These are phyloP conservation scores for Tricharina praecox DNA, from an alignment of 495 filamentous ascomycete species.

Conservation along the genomic window DNA sequence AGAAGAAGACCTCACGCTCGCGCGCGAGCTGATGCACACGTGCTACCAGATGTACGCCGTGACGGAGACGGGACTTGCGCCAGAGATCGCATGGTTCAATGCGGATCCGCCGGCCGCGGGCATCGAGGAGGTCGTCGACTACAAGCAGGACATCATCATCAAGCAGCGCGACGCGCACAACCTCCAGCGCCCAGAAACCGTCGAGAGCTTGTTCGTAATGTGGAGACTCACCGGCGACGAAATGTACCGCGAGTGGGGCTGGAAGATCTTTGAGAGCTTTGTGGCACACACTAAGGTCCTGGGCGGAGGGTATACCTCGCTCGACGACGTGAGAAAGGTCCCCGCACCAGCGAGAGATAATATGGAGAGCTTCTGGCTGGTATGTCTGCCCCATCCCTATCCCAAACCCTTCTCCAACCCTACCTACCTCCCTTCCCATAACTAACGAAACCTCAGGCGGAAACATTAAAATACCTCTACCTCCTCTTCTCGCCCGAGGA, in stretches of 20 bases:
- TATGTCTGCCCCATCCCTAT: slow-evolving; percentile 32
- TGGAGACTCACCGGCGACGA: slow-evolving; percentile 90
- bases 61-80: slow-evolving; percentile 73
- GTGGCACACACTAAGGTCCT: slow-evolving; percentile 60
- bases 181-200: slow-evolving; percentile 86
- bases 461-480: slow-evolving; percentile 97
- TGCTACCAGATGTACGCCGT: slow-evolving; percentile 93
- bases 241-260: slow-evolving; percentile 89
- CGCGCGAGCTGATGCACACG: slow-evolving; percentile 80
- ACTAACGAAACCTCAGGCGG: slow-evolving; percentile 39
- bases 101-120: slow-evolving; percentile 39
- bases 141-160: slow-evolving; percentile 62
- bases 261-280: slow-evolving; percentile 94
- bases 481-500: slow-evolving; percentile 78
- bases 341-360: slow-evolving; percentile 54
- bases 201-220: slow-evolving; percentile 94
- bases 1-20: slow-evolving; percentile 71
- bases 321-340: slow-evolving; percentile 54
- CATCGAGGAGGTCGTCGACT: slow-evolving; percentile 37
- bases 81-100: slow-evolving; percentile 82
- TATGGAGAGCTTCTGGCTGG: slow-evolving; percentile 93
- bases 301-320: slow-evolving; percentile 66
- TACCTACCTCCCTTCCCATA: background rate
- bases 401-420: too few relatives aligned
- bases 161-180: slow-evolving; percentile 68